Conservation (phyloP, 345 rosid genomes). For the Brassica rapa region DNA sequence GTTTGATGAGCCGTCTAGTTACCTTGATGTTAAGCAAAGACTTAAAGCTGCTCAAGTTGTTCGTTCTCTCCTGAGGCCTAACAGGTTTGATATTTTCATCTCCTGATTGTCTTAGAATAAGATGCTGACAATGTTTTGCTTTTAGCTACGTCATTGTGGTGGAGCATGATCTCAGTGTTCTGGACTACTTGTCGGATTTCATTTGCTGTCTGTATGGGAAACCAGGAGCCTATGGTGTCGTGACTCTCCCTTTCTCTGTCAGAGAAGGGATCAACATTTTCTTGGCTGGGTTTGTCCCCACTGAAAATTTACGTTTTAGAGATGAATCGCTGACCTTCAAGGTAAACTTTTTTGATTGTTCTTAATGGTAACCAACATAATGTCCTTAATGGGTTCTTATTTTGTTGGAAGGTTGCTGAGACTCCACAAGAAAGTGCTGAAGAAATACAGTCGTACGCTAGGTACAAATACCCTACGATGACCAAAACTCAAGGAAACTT, state of each 20-base stretch:
- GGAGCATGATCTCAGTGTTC: constrained; percentile 97
- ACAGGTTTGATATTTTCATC: constrained; percentile 54
- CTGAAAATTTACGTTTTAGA: constrained; percentile 88
- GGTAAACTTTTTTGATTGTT: constrained; percentile 45
- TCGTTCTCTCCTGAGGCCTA: constrained; percentile 84
- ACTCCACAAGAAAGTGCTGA: constrained; percentile 91
- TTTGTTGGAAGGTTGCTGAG: constrained; percentile 82
- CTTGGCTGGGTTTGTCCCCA: constrained; percentile 95
- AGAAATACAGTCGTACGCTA: constrained; percentile 90
- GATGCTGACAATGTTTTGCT: background rate
- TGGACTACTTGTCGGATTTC: constrained; percentile 97
- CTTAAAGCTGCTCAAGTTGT: constrained; percentile 96
- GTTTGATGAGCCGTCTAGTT: constrained; percentile 99
- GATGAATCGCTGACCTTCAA: constrained; percentile 92
- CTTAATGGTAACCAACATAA: background rate
- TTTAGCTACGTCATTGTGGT: constrained; percentile 92
- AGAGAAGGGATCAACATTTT: constrained; percentile 96
- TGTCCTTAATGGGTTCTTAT: constrained; percentile 4
- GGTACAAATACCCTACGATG: constrained; percentile 94
- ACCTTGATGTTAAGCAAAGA: constrained; percentile 98
- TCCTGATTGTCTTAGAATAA: background rate
- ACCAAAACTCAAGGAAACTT: constrained; percentile 84
- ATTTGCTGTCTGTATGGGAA: constrained; percentile 96
- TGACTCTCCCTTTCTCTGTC: constrained; percentile 95
- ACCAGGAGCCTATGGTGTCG: constrained; percentile 98